phyloP scores from a whole-genome alignment of 2,329 filamentous ascomycete genomes.

The Colletotrichum sp. region DNA sequence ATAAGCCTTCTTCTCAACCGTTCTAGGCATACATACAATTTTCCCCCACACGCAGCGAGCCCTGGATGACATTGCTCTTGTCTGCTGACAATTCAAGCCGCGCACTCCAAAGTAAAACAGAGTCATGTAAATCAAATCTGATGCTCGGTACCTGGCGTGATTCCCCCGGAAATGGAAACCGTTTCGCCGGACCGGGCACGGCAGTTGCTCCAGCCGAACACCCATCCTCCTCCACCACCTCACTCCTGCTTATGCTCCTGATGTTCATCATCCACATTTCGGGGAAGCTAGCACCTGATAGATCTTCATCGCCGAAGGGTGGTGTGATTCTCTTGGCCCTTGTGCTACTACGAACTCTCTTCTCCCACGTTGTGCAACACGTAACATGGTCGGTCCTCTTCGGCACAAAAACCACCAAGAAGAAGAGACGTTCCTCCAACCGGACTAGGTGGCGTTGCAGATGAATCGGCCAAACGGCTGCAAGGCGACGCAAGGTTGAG shows the following conservation, averaged over 20 bases:
- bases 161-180: conserved; percentile 3
- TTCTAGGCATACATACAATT: neutral
- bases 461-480: neutral
- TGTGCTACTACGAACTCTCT: neutral
- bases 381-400: neutral
- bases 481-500: neutral
- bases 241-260: neutral
- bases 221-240: neutral
- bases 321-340: neutral
- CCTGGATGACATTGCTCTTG: neutral
- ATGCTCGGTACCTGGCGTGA: neutral
- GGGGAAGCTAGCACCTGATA: neutral
- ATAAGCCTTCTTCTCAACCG: neutral
- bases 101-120: neutral
- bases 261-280: neutral
- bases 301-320: neutral
- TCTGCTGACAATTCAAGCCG: neutral
- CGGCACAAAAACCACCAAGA: neutral
- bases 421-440: neutral
- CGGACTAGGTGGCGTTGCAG: neutral
- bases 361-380: neutral
- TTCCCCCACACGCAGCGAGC: neutral
- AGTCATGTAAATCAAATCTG: neutral
- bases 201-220: neutral
- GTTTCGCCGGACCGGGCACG: conserved; percentile 1